phyloP scores from a whole-genome alignment of 108 stramenopile species.

The Aureococcus anophagefferens region DNA sequence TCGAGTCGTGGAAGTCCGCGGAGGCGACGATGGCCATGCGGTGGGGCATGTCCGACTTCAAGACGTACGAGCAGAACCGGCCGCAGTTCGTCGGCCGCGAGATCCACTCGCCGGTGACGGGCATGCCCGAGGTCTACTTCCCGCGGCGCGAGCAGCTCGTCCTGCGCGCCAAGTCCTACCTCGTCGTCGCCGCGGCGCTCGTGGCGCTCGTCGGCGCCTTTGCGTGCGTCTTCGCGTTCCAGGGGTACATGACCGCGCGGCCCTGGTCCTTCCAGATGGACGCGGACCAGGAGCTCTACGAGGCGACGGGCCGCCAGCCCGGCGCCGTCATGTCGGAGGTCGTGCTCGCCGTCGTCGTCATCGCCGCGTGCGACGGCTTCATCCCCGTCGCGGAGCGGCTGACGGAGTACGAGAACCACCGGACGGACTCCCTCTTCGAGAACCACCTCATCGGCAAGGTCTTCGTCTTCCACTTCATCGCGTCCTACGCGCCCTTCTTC shows the following conservation, averaged over 20 bases:
- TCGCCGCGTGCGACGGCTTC: constrained; percentile 11
- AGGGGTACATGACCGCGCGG: constrained; percentile 11
- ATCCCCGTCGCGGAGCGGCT: constrained; percentile 11
- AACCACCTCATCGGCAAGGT: constrained; percentile 27
- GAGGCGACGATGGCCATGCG: constrained; percentile 27
- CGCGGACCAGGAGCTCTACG: constrained; percentile 16
- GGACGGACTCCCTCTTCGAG: constrained; percentile 30
- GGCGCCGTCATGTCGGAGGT: no score
- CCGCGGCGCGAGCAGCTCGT: background rate
- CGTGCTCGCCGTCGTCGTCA: constrained; percentile 32
- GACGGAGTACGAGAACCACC: constrained; percentile 28
- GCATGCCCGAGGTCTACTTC: background rate
- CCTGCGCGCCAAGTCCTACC: background rate
- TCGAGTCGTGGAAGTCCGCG: constrained; percentile 35
- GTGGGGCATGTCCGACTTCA: constrained; percentile 34
- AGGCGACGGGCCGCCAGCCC: no score
- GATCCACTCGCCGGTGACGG: constrained; percentile 5
- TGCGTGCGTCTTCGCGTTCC: background rate
- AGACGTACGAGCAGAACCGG: constrained; percentile 28
- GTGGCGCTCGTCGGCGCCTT: background rate
- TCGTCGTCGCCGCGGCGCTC: background rate
- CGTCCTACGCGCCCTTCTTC: constrained; percentile 26
- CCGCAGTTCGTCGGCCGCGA: constrained; percentile 22
- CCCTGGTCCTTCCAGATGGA: constrained; percentile 26
- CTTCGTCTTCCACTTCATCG: constrained; percentile 34